Percentiles rank a stretch among this genome's conserved stretches.
phyloP scores from a whole-genome alignment of 495 filamentous ascomycete species.

The Hyaloscypha hepaticicola region DNA sequence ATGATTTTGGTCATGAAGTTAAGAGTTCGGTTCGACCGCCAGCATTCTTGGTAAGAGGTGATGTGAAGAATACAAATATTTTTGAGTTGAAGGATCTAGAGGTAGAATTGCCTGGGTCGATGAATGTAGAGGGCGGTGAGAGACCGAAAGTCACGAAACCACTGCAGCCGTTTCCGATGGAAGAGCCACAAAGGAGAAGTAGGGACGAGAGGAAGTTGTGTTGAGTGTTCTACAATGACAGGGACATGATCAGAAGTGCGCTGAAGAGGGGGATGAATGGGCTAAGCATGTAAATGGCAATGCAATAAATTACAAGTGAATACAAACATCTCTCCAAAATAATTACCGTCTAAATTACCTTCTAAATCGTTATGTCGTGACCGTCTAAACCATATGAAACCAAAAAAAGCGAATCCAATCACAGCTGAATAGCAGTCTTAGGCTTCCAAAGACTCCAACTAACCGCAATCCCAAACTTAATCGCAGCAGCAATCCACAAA shows the following conservation, averaged over 20 bases:
- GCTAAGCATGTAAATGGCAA: neutral
- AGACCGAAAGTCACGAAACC: neutral
- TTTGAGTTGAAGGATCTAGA: too few species aligned
- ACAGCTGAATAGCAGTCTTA: neutral
- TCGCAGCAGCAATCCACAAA: slow-evolving; percentile 57
- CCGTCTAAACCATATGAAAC: too few species aligned
- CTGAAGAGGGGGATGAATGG: neutral
- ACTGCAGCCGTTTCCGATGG: neutral
- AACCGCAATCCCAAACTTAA: slow-evolving; percentile 47
- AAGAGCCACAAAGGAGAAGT: neutral
- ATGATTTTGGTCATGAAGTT: too few species aligned
- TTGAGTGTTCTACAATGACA: neutral
- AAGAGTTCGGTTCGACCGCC: too few species aligned
- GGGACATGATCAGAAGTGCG: neutral
- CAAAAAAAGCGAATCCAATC: neutral
- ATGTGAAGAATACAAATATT: too few species aligned
- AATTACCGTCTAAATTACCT: neutral
- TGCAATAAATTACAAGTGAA: neutral
- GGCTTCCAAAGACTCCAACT: slow-evolving; percentile 30
- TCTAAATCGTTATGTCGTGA: neutral
- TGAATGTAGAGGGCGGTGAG: too few species aligned
- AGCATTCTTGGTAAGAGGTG: too few species aligned
- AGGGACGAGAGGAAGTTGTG: neutral
- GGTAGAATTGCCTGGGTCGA: too few species aligned
- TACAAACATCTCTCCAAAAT: neutral